These are phyloP conservation scores for Fusarium albosuccineum DNA, from an alignment of 2,329 filamentous ascomycete genomes.

Conservation along the genomic window DNA sequence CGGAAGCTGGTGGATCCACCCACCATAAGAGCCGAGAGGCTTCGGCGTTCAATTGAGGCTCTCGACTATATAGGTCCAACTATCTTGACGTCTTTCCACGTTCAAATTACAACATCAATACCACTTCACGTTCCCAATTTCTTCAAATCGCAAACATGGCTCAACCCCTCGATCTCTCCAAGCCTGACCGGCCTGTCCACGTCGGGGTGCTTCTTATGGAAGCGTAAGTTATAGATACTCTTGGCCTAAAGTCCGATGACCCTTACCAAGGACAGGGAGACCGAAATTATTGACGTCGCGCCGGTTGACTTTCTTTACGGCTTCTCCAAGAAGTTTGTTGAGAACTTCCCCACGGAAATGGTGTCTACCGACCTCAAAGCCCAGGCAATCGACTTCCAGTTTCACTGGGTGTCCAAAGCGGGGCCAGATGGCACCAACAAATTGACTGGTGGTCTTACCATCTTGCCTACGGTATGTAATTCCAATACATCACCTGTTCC, in stretches of 20 bases:
- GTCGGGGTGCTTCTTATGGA: slow-evolving; percentile 36
- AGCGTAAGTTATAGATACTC: neutral
- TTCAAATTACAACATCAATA: no score
- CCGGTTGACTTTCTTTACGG: slow-evolving; percentile 49
- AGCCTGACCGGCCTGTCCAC: slow-evolving; percentile 22
- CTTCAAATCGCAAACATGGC: slow-evolving; percentile 5
- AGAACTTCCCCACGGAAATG: slow-evolving; percentile 30
- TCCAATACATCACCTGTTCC: no score
- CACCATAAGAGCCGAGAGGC: no score
- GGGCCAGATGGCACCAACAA: slow-evolving; percentile 19
- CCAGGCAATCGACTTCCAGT: slow-evolving; percentile 46
- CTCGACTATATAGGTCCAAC: no score
- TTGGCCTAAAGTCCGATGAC: no score
- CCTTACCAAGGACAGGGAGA: slow-evolving; percentile 39
- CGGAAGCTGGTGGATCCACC: no score
- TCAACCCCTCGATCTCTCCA: slow-evolving; percentile 10
- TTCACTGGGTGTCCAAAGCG: slow-evolving; percentile 53
- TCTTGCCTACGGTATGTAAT: slow-evolving; percentile 48
- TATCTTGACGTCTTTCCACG: no score
- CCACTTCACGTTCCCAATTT: neutral
- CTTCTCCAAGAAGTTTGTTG: slow-evolving; percentile 33
- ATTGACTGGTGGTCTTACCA: slow-evolving; percentile 46
- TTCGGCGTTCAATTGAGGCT: no score
- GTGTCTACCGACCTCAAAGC: slow-evolving; percentile 26
- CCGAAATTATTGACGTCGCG: slow-evolving; percentile 53